A percentile compares a stretch with the other conserved stretches of the same genome.
phyloP scores from a whole-genome alignment of 2,329 filamentous ascomycete genomes.

The Claviceps digitariae region DNA sequence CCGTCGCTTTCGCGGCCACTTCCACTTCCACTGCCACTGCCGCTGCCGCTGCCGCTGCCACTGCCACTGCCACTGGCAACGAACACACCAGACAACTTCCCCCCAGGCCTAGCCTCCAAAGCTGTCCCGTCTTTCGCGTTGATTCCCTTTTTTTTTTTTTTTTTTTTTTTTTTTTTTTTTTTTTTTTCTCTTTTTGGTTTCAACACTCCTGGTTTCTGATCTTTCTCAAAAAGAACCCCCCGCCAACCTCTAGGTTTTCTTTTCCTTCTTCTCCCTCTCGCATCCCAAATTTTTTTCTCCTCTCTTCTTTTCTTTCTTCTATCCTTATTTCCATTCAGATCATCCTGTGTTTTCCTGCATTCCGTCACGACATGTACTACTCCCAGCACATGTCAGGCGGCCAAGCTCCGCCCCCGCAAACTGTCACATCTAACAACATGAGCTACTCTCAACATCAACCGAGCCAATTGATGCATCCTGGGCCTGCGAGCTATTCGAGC shows the following conservation, averaged over 20 bases:
- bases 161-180: constrained; percentile 12
- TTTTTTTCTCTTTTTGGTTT: constrained; percentile 12
- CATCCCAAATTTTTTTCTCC: not conserved
- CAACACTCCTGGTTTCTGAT: constrained; percentile 12
- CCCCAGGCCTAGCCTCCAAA: constrained; percentile 1
- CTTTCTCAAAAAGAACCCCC: constrained; percentile 6
- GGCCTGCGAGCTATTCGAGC: constrained; percentile 54
- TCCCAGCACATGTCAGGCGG: constrained; percentile 66
- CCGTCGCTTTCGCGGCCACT: not conserved
- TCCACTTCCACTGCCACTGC: not conserved
- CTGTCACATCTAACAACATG: constrained; percentile 34
- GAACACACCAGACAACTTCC: not conserved
- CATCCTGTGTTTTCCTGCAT: not conserved
- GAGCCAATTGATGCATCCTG: constrained; percentile 62
- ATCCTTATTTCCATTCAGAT: constrained; percentile 39
- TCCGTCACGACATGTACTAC: constrained; percentile 54
- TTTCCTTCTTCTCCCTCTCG: constrained; percentile 1
- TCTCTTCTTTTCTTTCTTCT: not conserved
- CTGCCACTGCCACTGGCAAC: not conserved
- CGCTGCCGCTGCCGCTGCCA: not conserved
- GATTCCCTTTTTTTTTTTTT: not conserved
- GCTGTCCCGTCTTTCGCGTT: constrained; percentile 2
- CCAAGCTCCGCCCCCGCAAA: constrained; percentile 60
- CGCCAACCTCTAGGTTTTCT: constrained; percentile 10
- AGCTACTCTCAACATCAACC: constrained; percentile 62